Percentiles rank a stretch among this genome's conserved stretches.
Conservation (phyloP, 306 rosid species). For the Cicer arietinum region DNA sequence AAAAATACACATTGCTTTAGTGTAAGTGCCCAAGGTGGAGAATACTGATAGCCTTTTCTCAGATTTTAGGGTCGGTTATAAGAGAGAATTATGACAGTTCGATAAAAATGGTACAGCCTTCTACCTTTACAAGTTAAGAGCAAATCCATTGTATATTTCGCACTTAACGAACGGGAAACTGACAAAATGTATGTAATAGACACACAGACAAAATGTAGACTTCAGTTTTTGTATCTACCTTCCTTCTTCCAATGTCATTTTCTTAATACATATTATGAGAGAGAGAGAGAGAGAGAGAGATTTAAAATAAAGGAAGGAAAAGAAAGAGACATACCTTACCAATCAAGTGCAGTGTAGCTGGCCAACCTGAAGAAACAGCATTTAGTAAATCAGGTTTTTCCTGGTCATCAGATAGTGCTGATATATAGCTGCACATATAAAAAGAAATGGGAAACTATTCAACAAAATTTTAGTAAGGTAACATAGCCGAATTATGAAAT, state of each 20-base stretch:
- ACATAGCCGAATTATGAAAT: conserved; percentile 20
- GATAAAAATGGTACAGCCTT: conserved; percentile 11
- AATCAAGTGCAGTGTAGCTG: conserved; percentile 89
- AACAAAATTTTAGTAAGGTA: conserved; percentile 1
- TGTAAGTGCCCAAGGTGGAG: background rate
- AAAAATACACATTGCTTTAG: conserved; percentile 23
- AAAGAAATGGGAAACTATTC: background rate
- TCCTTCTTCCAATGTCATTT: too few species aligned
- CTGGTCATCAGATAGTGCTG: conserved; percentile 75
- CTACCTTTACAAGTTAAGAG: conserved; percentile 26
- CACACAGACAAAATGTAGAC: background rate
- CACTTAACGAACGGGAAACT: conserved; percentile 8
- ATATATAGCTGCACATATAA: conserved; percentile 72
- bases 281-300: background rate
- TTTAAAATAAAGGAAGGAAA: conserved; percentile 9
- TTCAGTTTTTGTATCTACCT: too few species aligned
- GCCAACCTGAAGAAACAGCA: conserved; percentile 88
- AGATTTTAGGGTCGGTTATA: background rate
- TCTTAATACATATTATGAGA: background rate
- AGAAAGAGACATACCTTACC: conserved; percentile 73
- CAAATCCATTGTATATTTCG: conserved; percentile 15
- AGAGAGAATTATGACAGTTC: background rate
- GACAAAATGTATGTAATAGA: background rate
- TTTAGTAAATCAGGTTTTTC: conserved; percentile 65
- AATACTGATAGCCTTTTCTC: background rate